These are phyloP conservation scores for Tylopilus balloui DNA, from an alignment of 768 basidiomycete genomes.

Conservation along the genomic window DNA sequence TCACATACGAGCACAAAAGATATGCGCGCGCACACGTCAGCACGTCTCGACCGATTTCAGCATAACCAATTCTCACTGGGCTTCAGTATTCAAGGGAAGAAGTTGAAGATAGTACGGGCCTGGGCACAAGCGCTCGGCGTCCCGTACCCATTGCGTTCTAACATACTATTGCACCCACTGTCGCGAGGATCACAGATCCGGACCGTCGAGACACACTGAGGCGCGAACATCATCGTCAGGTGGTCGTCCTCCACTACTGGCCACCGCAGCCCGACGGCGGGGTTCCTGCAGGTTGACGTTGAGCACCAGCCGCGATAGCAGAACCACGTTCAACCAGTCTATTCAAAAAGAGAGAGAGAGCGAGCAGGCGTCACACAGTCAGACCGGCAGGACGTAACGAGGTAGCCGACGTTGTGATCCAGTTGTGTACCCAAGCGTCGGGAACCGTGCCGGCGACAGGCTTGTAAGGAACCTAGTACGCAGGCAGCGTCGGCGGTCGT, in stretches of 20 bases:
- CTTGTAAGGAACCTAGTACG: background rate
- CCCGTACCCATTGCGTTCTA: background rate
- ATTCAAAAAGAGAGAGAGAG: background rate
- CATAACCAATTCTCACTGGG: no score
- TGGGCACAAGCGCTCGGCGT: background rate
- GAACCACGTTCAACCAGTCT: constrained; percentile 12
- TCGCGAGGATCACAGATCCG: background rate
- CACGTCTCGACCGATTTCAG: no score
- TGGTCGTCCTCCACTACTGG: background rate
- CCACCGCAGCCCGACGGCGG: background rate
- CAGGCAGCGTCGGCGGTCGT: background rate
- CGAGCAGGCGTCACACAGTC: background rate
- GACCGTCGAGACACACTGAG: background rate
- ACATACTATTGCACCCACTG: background rate
- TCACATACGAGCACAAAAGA: no score
- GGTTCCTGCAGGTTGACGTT: constrained; percentile 19
- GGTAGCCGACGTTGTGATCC: background rate
- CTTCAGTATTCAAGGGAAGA: no score
- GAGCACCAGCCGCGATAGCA: constrained; percentile 19
- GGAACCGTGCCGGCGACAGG: background rate
- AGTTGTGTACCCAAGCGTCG: constrained; percentile 4
- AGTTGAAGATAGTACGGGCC: no score
- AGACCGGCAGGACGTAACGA: background rate
- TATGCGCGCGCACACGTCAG: no score
- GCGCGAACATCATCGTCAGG: background rate